Conservation (phyloP, 306 rosid species). For the Sphenostylis stenocarpa region DNA sequence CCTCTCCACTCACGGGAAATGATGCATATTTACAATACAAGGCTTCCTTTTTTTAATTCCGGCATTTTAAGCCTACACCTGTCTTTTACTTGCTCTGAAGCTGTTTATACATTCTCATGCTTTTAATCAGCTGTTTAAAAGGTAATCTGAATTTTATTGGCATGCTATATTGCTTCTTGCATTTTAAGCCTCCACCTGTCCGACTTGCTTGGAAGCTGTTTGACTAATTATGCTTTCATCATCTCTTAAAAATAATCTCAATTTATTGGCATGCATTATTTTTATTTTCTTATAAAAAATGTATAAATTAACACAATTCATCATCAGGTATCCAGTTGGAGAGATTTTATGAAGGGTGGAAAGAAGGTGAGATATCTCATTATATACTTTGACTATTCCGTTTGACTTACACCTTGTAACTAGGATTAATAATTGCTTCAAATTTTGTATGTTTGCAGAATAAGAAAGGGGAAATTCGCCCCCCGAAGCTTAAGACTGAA, state of each 20-base stretch:
- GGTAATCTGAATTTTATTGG: neutral
- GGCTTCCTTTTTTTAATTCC: neutral
- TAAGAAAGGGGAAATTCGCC: conserved; percentile 94
- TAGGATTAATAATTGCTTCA: neutral
- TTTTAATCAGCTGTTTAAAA: neutral
- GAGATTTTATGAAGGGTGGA: conserved; percentile 98
- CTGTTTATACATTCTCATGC: neutral
- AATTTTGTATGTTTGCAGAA: conserved; percentile 46
- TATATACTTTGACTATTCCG: neutral
- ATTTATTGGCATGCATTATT: conserved; percentile 4
- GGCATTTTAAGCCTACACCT: neutral
- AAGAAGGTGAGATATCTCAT: conserved; percentile 74
- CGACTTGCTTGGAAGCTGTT: neutral
- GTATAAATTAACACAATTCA: conserved; percentile 8
- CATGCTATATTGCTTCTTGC: neutral
- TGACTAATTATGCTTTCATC: neutral
- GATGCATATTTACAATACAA: too few species aligned
- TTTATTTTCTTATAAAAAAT: neutral
- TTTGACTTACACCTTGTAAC: too few species aligned
- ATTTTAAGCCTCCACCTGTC: neutral
- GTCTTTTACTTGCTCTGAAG: neutral
- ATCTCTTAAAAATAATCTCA: neutral
- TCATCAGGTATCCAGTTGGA: conserved; percentile 97
- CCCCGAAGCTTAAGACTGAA: conserved; percentile 97
- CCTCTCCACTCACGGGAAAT: neutral